Evolutionary conservation across 192 early-diverging fungal species (phyloP), one percentile per base, ranked within the genome.

Genomic region (Irineochytrium annulatum): DNA sequence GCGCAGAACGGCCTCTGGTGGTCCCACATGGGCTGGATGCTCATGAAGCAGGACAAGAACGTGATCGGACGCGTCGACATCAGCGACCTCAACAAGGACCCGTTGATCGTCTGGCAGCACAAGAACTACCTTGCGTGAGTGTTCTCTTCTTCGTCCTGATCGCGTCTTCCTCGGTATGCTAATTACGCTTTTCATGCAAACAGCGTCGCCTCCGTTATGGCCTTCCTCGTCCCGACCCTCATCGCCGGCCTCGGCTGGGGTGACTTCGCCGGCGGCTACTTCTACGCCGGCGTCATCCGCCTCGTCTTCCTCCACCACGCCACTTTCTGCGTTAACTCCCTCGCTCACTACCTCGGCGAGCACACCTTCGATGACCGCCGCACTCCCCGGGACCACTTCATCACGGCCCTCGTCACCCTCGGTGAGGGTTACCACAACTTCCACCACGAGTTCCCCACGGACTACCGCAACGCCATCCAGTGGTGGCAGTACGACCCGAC

Each of bases 211-310:
- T 61, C 89, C 14, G 62, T 82, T 2, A 84, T 90, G 77, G 87
- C 84, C 3, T 79, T 95, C 35, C 57, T 89, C 30, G 69, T 95
- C 58, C 95, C 95, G 3, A 91, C 85, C 13, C 46, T 85, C n/a
- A 83, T 95, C 43, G 86, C 91, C 53, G 95, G 95, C 20, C 65
- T 91, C 60, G 79, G 80, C 45, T 76, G 68, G 71, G 76, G 74
- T 34, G 79, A 81, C 69, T 88, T 86, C 32, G 61, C 59, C 22
- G 80, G 80, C 37, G 77, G 74, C 0, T 82, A 63, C 65, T 68
- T 75, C 24, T 82, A 57, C 45, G 72, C 70, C 24, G 77, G 71
- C 16, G 67, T 80, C 62, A 57, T 64, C 24, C 67, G 77, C 43
- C 72, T 79, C 39, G 63, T 82, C 41, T 55, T 77, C 30, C 33